Evolutionary conservation across 768 basidiomycete species (phyloP), one percentile per base, ranked within the genome.

Genomic region (Russula lepida): DNA sequence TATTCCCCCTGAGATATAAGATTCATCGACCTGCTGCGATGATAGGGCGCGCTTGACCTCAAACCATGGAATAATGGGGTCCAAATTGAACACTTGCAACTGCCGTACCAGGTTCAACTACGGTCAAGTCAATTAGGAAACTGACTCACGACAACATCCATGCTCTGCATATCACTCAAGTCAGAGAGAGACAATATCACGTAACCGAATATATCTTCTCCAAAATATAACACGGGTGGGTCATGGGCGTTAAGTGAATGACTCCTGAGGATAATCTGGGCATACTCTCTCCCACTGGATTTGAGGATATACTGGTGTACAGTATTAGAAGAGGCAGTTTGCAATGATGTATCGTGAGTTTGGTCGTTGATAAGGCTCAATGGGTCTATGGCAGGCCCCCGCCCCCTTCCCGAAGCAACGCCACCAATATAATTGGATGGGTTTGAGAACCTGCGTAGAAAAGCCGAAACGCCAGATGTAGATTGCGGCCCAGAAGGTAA

Each of bases 111-210:
- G 28, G 35, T 3, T 62, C 30, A 64, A 32, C 35, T 17, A 1
- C 1, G 11, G 6, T 37, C 19, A 28, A 3, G 25, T 17, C 8
- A 32, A 23, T 13, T 4, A 4, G 15, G 25, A 21, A n/a, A 30
- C n/a, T 2, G 12, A 56, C 64, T 54, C 33, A 66, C 64, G 15
- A 54, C 55, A 30, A 64, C 54, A 7, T 66, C 62, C 28, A 66
- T 43, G 15, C 37, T 47, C n/a, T 17, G 47, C 37, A 64, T 60
- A 44, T 32, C 21, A 28, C 13, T 28, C 17, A 63, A 15, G 6
- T 56, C 32, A 33, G 27, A 28, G 15, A 41, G 39, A 28, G 64
- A 58, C 8, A 60, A 43, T 28, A 47, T 30, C 4, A 66, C 33
- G 32, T 5, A 28, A 25, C 64, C 64, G 0, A 9, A 47, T 4